A percentile compares a stretch with the other conserved stretches of the same genome.
phyloP scores from a whole-genome alignment of 2,329 filamentous ascomycete species.

The Paraphoma sp. region DNA sequence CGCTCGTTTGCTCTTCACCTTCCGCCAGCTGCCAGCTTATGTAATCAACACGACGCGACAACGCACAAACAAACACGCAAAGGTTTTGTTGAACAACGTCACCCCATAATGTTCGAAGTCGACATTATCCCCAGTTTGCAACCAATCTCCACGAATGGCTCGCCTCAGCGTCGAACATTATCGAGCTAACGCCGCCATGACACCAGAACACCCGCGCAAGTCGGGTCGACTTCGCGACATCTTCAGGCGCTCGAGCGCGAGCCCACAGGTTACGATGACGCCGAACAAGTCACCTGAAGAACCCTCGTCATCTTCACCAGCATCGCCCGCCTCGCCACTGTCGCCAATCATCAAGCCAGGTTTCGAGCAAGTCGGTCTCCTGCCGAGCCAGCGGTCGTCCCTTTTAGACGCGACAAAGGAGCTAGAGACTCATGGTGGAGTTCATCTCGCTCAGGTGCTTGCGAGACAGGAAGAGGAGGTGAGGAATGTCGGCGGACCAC shows the following conservation, averaged over 20 bases:
- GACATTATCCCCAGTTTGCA: too few species aligned
- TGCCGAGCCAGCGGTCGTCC: slow-evolving; percentile 11
- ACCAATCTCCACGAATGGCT: slow-evolving; percentile 6
- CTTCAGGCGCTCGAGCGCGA: slow-evolving; percentile 9
- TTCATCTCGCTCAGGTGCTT: background rate
- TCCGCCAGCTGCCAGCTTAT: too few species aligned
- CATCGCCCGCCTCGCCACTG: background rate
- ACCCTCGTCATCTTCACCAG: background rate
- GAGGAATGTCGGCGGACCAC: background rate
- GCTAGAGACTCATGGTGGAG: slow-evolving; percentile 1
- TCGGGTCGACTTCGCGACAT: slow-evolving; percentile 14
- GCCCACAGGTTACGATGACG: background rate
- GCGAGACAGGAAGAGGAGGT: background rate
- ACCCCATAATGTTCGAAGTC: too few species aligned
- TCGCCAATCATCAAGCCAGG: slow-evolving; percentile 9
- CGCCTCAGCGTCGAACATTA: slow-evolving; percentile 13
- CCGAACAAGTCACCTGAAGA: background rate
- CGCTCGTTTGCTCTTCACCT: too few species aligned
- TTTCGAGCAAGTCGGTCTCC: slow-evolving; percentile 11
- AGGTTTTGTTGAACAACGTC: too few species aligned
- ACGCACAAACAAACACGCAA: too few species aligned
- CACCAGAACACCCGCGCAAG: slow-evolving; percentile 10
- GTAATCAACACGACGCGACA: too few species aligned
- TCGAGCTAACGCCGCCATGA: slow-evolving; percentile 9
- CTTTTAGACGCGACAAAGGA: background rate